Conservation (phyloP, 1,284 basidiomycete species). For the Microbotryomycetes sp. region DNA sequence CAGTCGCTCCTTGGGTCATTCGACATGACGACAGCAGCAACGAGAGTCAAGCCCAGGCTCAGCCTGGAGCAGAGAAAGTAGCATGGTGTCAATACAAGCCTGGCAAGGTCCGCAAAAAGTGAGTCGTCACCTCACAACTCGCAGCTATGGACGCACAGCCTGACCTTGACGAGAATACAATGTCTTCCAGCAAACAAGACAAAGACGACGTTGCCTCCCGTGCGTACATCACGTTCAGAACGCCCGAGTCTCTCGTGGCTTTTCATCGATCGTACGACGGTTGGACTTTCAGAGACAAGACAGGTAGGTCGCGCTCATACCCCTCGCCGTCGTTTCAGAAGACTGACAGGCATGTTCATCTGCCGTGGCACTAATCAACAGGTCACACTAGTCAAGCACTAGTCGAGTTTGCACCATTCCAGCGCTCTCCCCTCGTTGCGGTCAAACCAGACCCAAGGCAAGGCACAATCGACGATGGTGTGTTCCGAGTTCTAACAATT, state of each 20-base stretch:
- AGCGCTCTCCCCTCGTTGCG: slow-evolving; percentile 70
- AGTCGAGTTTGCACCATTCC: slow-evolving; percentile 90
- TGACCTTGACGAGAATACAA: background rate
- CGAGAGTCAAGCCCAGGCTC: slow-evolving; percentile 53
- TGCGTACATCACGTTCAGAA: slow-evolving; percentile 86
- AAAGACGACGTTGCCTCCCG: slow-evolving; percentile 77
- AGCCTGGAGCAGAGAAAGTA: slow-evolving; percentile 39
- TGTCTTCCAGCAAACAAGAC: slow-evolving; percentile 42
- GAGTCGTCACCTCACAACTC: background rate
- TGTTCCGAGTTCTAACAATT: slow-evolving; percentile 6
- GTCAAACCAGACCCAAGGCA: slow-evolving; percentile 63
- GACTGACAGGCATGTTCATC: background rate
- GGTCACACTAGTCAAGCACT: slow-evolving; percentile 80
- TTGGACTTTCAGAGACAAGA: slow-evolving; percentile 83
- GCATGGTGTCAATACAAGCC: slow-evolving; percentile 55
- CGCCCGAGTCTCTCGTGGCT: slow-evolving; percentile 58
- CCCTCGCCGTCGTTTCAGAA: background rate
- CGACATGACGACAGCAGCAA: too few relatives aligned
- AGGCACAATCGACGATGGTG: slow-evolving; percentile 71
- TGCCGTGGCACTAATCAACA: slow-evolving; percentile 38
- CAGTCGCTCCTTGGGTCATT: slow-evolving; percentile 73
- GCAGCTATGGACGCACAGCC: background rate
- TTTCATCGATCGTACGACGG: slow-evolving; percentile 87
- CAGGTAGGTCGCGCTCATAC: slow-evolving; percentile 53
- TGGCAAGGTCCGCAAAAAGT: slow-evolving; percentile 30